Evolutionary conservation across 495 filamentous ascomycete species (phyloP).

Genomic region (Diplogelasinospora grovesii): DNA sequence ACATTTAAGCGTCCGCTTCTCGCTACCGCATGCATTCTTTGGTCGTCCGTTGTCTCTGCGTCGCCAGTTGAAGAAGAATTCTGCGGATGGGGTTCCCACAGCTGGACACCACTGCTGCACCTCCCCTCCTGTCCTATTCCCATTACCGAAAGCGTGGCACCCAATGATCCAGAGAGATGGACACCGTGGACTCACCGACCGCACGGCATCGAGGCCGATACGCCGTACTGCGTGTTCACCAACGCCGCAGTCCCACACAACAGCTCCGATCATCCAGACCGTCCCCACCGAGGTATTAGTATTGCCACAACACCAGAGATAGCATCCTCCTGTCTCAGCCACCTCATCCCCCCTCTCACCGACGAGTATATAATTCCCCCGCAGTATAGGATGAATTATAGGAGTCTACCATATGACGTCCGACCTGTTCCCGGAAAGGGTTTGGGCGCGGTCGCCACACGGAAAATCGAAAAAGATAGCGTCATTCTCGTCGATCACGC

Average conservation of each 20-base stretch:
- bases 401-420: constrained; percentile 16
- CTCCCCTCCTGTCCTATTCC: neutral
- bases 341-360: neutral
- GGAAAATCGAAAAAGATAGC: constrained; percentile 21
- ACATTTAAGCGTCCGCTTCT: too few species aligned
- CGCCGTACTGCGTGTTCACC: constrained; percentile 30
- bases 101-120: neutral
- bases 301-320: constrained; percentile 28
- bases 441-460: constrained; percentile 23
- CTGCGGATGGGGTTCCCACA: constrained; percentile 9
- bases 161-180: constrained; percentile 11
- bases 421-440: constrained; percentile 23
- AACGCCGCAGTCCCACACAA: constrained; percentile 17
- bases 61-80: neutral
- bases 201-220: constrained; percentile 13
- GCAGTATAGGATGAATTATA: neutral
- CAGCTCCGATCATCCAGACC: neutral
- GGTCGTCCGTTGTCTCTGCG: too few species aligned
- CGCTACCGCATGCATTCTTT: too few species aligned
- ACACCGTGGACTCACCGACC: constrained; percentile 30
- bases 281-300: too few species aligned
- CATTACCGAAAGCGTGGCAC: neutral
- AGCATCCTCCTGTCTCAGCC: constrained; percentile 16
- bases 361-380: too few species aligned
- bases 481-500: constrained; percentile 24